Evolutionary conservation across 768 basidiomycete genomes (phyloP), one percentile per base, ranked within the genome.

Genomic region (Suillus alpinus): DNA sequence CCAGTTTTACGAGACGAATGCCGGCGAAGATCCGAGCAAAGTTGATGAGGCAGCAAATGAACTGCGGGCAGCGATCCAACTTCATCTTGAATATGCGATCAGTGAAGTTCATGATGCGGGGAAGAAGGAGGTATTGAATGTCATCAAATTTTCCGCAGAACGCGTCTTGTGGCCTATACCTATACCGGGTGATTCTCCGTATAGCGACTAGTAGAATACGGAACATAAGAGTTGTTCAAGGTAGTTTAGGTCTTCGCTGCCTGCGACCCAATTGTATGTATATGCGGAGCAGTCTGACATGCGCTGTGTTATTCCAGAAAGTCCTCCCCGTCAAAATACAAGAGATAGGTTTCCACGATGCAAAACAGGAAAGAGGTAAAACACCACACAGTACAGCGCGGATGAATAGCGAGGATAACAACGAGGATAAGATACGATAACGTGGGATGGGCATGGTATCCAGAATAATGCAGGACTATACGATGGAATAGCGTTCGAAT

Each of bases 1-100:
- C 59, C 56, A 61, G 20, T 65, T 60, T 51, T 67, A 65, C 26
- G 3, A 5, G 8, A 53, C n/a, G 32, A 4, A 52, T 1, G 23
- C 20, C 6, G 59, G 34, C 1, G 59, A 56, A 8, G 59, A 60
- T 10, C 23, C 9, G 47, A 23, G 47, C 14, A 37, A 13, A 37
- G 44, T 46, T 14, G 59, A 60, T n/a, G 51, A 60, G n/a, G 59
- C 59, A 44, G 59, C 59, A 6, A 46, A 16, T 13, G 31, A 60
- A 39, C 31, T 60, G 20, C 31, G 26, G n/a, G 29, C 10, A 43
- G 52, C 26, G 9, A 60, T 60, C 39, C 36, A 9, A 29, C 14
- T 16, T 23, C 59, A 46, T 20, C 50, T 60, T 41, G 29, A 13
- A 20, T 0, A 37, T 2, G 34, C 43, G 13, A 56, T 60, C 52